Base-by-base conservation (phyloP, 1,284 basidiomycete species). In the Irpex sp. region DNA sequence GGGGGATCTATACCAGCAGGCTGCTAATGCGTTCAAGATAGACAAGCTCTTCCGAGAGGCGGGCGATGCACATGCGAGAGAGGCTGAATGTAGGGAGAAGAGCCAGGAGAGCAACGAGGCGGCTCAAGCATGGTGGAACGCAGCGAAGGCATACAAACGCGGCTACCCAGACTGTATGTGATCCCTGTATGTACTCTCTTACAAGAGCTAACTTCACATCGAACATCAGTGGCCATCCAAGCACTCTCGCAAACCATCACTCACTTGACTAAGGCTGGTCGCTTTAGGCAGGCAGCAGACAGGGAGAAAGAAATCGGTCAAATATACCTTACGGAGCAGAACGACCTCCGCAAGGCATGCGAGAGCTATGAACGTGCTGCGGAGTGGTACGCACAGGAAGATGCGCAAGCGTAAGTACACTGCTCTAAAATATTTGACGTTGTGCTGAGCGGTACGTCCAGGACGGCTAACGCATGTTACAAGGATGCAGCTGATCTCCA, bases 351-450 rank as follows among this genome's bases (percentile, higher is more conserved):
- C 11, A 88, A 86, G 70, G 97, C 96, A 51, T 89, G 96, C 71
- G 93, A 97, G 66, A 94, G 93, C 74, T 97, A 89, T 74, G 92
- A 93, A 72, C 85, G 92, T 59, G 97, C 97, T 6, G 97, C 89
- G n/a, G 93, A 97, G 56, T 98, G 97, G 95, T 99, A 99, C 80
- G 83, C 91, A 40, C 93, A 97, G 74, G 97, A 99, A 78, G 96
- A 98, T 77, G 96, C 97, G 4, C 85, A 87, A 69, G 96, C 97
- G 96, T 97, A 76, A 76, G 92, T 84, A 31, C 21, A 40, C 44
- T 64, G 58, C 40, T 64, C 38, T 9, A 4, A 13, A 6, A 34
- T 57, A 64, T 67, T 57, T 69, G 54, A 17, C 64, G 57, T 40
- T 38, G 40, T 65, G 13, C 5, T 38, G 15, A 52, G 38, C 60